Base-by-base conservation (phyloP, 78 protist genomes). In the Cavenderia fasciculata region DNA sequence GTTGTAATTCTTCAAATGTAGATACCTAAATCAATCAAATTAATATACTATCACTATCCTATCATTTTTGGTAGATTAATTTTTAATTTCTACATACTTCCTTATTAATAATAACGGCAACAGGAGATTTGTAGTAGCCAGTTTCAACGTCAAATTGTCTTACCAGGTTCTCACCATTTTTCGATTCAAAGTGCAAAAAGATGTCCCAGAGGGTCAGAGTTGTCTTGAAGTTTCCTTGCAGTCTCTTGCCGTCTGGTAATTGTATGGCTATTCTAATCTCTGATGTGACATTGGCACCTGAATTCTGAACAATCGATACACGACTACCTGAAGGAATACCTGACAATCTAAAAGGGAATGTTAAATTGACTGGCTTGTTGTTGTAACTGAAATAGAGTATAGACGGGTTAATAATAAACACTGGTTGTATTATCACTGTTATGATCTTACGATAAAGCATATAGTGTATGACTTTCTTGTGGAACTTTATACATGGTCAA, bases 241-340 rank as follows among this genome's bases (percentile, higher is more conserved):
- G 43, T 52, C 87, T 34, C 36, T 46, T 46, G 19, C 87, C 87
- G 51, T 65, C 75, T 11, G 11, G 38, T 36, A 78, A 31, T 40
- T 78, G 87, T 34, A 78, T 52, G 62, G 87, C 87, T n/a, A 78
- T 65, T 34, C 57, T 41, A 19, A 71, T 8, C 2, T 43, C 25
- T 14, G 52, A 12, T 14, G 70, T 36, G 12, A 34, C 27, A 4
- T 49, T 38, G 2, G 34, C 8, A 25, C 65, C 23, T 21, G n/a
- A 65, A 18, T 78, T 78, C n/a, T 78, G 76, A 16, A 47, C 36
- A 36, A 78, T 65, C 0, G 76, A 65, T 1, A 78, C 75, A 27
- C 87, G 46, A 51, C 87, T 78, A 11, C 38, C 19, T 65, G 49
- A 65, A 46, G 87, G 87, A 29, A 78, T 78, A 65, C 87, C 87